Evolutionary conservation across 192 early-diverging fungal genomes (phyloP).

Genomic region (Coemansia erecta): DNA sequence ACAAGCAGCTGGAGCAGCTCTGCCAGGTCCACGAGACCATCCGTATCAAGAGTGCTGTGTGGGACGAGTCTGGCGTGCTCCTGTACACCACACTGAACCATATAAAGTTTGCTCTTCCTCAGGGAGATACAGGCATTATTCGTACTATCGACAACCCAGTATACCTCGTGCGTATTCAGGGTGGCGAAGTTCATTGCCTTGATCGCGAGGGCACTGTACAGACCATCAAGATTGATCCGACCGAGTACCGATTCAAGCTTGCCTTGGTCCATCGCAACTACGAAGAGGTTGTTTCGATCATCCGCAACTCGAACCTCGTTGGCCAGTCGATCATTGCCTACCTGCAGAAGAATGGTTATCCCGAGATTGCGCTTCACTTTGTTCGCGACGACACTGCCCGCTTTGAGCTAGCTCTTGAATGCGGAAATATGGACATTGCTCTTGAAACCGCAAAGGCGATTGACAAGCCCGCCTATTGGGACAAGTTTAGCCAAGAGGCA

Average conservation of each 20-base stretch:
- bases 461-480: slow-evolving; percentile 88
- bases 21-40: slow-evolving; percentile 95
- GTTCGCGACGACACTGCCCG: slow-evolving; percentile 95
- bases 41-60: slow-evolving; percentile 95
- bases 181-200: slow-evolving; percentile 81
- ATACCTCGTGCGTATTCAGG: slow-evolving; percentile 84
- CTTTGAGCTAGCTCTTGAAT: slow-evolving; percentile 95
- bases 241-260: slow-evolving; percentile 98
- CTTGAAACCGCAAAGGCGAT: slow-evolving; percentile 91
- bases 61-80: slow-evolving; percentile 91
- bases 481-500: slow-evolving; percentile 83
- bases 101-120: slow-evolving; percentile 93
- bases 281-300: slow-evolving; percentile 94
- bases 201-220: slow-evolving; percentile 90
- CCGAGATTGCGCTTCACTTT: slow-evolving; percentile 98
- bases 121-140: slow-evolving; percentile 97
- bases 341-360: slow-evolving; percentile 98
- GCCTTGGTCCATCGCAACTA: slow-evolving; percentile 89
- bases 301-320: slow-evolving; percentile 92
- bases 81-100: slow-evolving; percentile 98
- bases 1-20: slow-evolving; percentile 84
- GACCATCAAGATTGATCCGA: slow-evolving; percentile 89
- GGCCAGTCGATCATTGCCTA: slow-evolving; percentile 99
- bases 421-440: slow-evolving; percentile 94
- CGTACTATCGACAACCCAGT: slow-evolving; percentile 95